These are phyloP conservation scores for Eucalyptus camaldulensis DNA, from an alignment of 345 rosid genomes.

Conservation along the genomic window DNA sequence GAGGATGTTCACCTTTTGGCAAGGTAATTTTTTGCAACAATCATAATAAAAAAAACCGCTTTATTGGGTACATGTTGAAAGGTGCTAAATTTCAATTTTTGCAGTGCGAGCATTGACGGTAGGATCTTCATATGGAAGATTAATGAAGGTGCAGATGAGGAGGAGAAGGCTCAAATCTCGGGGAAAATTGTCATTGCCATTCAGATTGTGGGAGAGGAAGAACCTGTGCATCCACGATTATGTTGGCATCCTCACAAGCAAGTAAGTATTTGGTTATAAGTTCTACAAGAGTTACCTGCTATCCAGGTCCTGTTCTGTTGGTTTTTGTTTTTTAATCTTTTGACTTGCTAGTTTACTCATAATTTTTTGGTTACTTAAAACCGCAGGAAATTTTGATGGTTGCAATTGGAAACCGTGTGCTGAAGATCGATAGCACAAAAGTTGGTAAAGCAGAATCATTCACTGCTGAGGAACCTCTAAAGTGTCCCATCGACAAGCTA, in stretches of 20 bases:
- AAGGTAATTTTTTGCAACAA: slow-evolving; percentile 19
- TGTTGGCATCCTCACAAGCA: slow-evolving; percentile 87
- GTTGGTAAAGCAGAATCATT: slow-evolving; percentile 33
- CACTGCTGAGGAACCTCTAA: slow-evolving; percentile 49
- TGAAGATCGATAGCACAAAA: slow-evolving; percentile 50
- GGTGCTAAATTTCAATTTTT: not conserved
- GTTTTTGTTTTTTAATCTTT: not conserved
- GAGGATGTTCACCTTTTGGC: slow-evolving; percentile 84
- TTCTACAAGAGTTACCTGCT: not conserved
- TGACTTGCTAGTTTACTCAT: not conserved
- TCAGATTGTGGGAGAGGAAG: slow-evolving; percentile 38
- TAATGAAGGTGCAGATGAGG: slow-evolving; percentile 58
- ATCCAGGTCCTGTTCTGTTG: not conserved
- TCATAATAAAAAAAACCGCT: not conserved
- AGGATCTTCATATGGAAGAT: slow-evolving; percentile 54
- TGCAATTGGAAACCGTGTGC: slow-evolving; percentile 46
- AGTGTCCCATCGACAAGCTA: slow-evolving; percentile 39
- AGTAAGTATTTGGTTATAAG: slow-evolving; percentile 13
- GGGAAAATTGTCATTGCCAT: slow-evolving; percentile 43
- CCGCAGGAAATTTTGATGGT: slow-evolving; percentile 62
- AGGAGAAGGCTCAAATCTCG: slow-evolving; percentile 61
- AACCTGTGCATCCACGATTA: slow-evolving; percentile 39
- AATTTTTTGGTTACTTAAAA: not conserved
- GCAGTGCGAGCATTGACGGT: slow-evolving; percentile 60
- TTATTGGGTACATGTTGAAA: not conserved